Base-by-base conservation (phyloP, 2,329 filamentous ascomycete genomes). In the Cytospora leucostoma region DNA sequence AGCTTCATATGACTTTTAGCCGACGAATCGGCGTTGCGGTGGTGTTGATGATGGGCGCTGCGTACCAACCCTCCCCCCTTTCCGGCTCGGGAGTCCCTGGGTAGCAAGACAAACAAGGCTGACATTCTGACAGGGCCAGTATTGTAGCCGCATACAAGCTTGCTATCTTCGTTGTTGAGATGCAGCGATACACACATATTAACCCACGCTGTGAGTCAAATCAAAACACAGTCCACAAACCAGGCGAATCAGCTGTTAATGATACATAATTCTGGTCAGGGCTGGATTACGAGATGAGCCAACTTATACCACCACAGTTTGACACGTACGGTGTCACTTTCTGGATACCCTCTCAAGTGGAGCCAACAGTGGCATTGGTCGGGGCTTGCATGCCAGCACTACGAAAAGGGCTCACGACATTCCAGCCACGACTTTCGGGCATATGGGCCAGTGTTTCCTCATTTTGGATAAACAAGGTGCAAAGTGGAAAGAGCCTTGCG, bases 331-430 rank as follows among this genome's bases (percentile, higher is more conserved):
- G 70, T 35, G 58, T 15, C 8, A 70, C 69, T 0, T 69, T 72
- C 47, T 73, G 71, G 71, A 69, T 72, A 21, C 71, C 71, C 6
- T 64, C 66, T 2, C 67, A 70, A 54, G 62, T 72, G 11, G 71
- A 72, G 56, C 70, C 69, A 15, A 66, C 66, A 1, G 65, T 71
- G 8, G 71, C 71, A 3, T 55, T 73, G 13, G 69, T 72, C 15
- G 71, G 71, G 8, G 61, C 69, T 7, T 70, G 70, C 0, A 27
- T 73, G 12, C 71, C 70, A 3, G 69, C 70, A 44, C n/a, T 44
- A 7, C 38, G 38, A 17, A 17, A 13, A 17, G 38, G 13, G 13
- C n/a, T 44, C 38, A 17, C 7, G 38, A 44, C 38, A 4, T 13
- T 44, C 38, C 13, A 13, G 15, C 38, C 38, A 17, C 38, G 38